Evolutionary conservation across 768 basidiomycete species (phyloP).

Genomic region (Lyophyllum atratum): DNA sequence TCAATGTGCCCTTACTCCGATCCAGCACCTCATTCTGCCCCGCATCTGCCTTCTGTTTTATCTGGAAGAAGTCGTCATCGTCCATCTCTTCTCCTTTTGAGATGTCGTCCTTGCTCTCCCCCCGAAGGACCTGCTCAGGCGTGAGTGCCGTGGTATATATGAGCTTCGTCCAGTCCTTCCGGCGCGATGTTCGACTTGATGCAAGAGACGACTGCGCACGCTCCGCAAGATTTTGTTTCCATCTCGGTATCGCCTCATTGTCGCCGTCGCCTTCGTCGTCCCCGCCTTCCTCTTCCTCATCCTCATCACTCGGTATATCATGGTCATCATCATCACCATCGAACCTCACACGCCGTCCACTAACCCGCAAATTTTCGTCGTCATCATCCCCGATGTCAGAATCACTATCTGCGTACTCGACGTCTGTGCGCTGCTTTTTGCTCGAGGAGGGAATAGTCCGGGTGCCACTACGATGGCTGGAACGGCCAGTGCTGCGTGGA

Average conservation of each 20-base stretch:
- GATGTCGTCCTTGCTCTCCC: conserved; percentile 26
- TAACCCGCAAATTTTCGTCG: conserved; percentile 28
- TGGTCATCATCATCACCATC: conserved; percentile 50
- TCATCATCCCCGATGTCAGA: conserved; percentile 65
- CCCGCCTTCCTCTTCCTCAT: conserved; percentile 27
- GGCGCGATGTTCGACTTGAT: conserved; percentile 38
- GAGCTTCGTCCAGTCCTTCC: conserved; percentile 81
- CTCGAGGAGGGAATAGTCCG: conserved; percentile 40
- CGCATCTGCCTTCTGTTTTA: conserved; percentile 40
- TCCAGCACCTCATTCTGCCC: conserved; percentile 61
- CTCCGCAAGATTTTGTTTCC: conserved; percentile 69
- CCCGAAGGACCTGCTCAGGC: conserved; percentile 65
- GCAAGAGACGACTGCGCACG: conserved; percentile 44
- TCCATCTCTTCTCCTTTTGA: conserved; percentile 32
- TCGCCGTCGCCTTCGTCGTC: conserved; percentile 39
- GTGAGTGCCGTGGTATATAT: conserved; percentile 76
- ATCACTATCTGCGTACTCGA: conserved; percentile 79
- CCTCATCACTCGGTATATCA: conserved; percentile 48
- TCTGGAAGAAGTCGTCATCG: conserved; percentile 77
- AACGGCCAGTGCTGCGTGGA: conserved; percentile 52
- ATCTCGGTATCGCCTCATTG: conserved; percentile 55
- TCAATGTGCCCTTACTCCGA: conserved; percentile 63
- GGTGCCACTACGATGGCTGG: conserved; percentile 43
- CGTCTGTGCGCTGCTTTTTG: conserved; percentile 38
- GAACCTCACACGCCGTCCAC: conserved; percentile 20